These are phyloP conservation scores for Dendrostoma leiphaemia DNA, from an alignment of 2,329 filamentous ascomycete genomes.

Conservation along the genomic window DNA sequence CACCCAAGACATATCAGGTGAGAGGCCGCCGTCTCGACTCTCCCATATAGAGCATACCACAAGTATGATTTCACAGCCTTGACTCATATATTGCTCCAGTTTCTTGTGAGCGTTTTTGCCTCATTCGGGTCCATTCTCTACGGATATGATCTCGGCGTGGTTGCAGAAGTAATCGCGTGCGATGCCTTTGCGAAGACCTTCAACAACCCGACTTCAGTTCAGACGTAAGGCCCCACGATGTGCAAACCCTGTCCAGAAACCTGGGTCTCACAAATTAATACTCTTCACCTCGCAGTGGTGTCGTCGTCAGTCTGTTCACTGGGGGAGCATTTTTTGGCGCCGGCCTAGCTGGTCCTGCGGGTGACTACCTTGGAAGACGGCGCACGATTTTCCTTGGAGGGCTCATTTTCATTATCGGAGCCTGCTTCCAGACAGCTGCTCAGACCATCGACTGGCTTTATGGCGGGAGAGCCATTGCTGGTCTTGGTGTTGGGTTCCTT, in stretches of 20 bases:
- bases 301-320: slow-evolving; percentile 77
- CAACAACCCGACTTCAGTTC: slow-evolving; percentile 29
- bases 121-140: slow-evolving; percentile 54
- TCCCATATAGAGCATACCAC: no score
- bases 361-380: slow-evolving; percentile 66
- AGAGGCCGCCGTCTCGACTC: no score
- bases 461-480: slow-evolving; percentile 67
- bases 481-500: slow-evolving; percentile 53
- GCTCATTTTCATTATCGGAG: slow-evolving; percentile 69
- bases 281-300: slow-evolving; percentile 44
- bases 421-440: slow-evolving; percentile 70
- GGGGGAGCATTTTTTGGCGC: slow-evolving; percentile 74
- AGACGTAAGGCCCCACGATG: slow-evolving; percentile 38
- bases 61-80: background rate
- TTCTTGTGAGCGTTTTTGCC: slow-evolving; percentile 53
- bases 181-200: slow-evolving; percentile 23
- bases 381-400: slow-evolving; percentile 71
- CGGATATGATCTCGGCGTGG: slow-evolving; percentile 55
- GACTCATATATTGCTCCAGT: slow-evolving; percentile 30
- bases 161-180: slow-evolving; percentile 51
- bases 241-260: background rate
- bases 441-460: slow-evolving; percentile 59
- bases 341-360: slow-evolving; percentile 58
- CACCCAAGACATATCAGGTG: slow-evolving; percentile 22
- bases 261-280: background rate